phyloP scores from a whole-genome alignment of 73 alveolate genomes.

The Symbiodinium pilosum region DNA sequence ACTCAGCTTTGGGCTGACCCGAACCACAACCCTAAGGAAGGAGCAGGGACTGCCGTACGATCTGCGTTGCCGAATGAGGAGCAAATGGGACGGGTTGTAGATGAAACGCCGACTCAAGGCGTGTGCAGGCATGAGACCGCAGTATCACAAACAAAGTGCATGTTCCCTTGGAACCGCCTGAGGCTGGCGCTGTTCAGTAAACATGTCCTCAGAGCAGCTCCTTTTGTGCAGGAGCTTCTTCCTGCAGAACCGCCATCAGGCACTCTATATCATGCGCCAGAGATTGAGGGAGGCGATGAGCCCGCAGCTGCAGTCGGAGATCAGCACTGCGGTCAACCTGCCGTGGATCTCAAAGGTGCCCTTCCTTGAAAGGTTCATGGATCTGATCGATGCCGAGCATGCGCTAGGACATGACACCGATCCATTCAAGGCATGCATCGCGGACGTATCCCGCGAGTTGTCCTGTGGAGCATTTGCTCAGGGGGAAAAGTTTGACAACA shows the following conservation, averaged over 20 bases:
- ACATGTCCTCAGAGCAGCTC: too few relatives aligned
- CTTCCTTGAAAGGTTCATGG: conserved; percentile 24
- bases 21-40: too few relatives aligned
- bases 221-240: conserved; percentile 36
- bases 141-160: too few relatives aligned
- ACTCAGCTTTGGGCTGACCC: too few relatives aligned
- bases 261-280: conserved; percentile 72
- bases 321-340: conserved; percentile 76
- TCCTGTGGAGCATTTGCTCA: conserved; percentile 70
- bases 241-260: conserved; percentile 91
- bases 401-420: conserved; percentile 31
- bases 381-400: background rate
- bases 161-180: too few relatives aligned
- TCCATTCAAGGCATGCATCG: conserved; percentile 66
- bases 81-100: too few relatives aligned
- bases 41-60: conserved; percentile 55
- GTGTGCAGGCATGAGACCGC: too few relatives aligned
- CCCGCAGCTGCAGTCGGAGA: conserved; percentile 92
- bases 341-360: conserved; percentile 82
- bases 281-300: conserved; percentile 70
- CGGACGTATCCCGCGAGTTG: conserved; percentile 73
- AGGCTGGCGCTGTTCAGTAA: too few relatives aligned
- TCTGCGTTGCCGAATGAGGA: conserved; percentile 79
- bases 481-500: conserved; percentile 82
- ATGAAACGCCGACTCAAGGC: too few relatives aligned